phyloP scores from a whole-genome alignment of 2,329 filamentous ascomycete species.

The Stenocarpella maydis region DNA sequence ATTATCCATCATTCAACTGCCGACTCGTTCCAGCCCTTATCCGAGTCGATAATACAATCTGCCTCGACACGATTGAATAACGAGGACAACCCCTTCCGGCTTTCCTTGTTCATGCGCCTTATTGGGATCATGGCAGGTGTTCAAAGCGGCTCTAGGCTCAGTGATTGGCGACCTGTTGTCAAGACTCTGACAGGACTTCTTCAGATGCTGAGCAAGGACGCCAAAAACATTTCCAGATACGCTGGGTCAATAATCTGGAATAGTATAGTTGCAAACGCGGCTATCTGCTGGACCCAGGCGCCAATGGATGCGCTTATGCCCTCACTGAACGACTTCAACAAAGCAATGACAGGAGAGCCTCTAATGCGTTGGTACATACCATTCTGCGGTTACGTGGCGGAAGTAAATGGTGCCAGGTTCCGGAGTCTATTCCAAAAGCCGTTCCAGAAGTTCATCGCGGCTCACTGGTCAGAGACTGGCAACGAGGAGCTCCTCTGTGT shows the following conservation, averaged over 20 bases:
- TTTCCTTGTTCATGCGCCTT: slow-evolving; percentile 62
- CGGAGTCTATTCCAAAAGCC: slow-evolving; percentile 78
- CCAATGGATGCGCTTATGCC: slow-evolving; percentile 82
- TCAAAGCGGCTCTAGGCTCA: slow-evolving; percentile 79
- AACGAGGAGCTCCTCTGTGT: slow-evolving; percentile 76
- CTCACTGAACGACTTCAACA: slow-evolving; percentile 70
- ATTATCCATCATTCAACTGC: slow-evolving; percentile 82
- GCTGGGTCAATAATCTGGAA: slow-evolving; percentile 61
- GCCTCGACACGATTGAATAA: slow-evolving; percentile 48
- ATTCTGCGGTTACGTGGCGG: slow-evolving; percentile 84
- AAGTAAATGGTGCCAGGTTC: slow-evolving; percentile 78
- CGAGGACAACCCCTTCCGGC: slow-evolving; percentile 48
- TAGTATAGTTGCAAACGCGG: slow-evolving; percentile 62
- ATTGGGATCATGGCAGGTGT: slow-evolving; percentile 78
- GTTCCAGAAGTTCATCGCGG: slow-evolving; percentile 84
- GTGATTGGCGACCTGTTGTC: slow-evolving; percentile 74
- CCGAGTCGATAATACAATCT: slow-evolving; percentile 67
- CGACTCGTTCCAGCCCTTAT: slow-evolving; percentile 75
- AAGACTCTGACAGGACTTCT: slow-evolving; percentile 63
- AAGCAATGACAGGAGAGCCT: slow-evolving; percentile 69
- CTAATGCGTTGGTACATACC: slow-evolving; percentile 79
- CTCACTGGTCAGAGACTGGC: slow-evolving; percentile 72
- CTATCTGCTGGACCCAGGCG: slow-evolving; percentile 77
- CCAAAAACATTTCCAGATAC: slow-evolving; percentile 46
- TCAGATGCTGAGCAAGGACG: slow-evolving; percentile 52